These are phyloP conservation scores for Neurospora sp. DNA, from an alignment of 495 filamentous ascomycete species.

Conservation along the genomic window DNA sequence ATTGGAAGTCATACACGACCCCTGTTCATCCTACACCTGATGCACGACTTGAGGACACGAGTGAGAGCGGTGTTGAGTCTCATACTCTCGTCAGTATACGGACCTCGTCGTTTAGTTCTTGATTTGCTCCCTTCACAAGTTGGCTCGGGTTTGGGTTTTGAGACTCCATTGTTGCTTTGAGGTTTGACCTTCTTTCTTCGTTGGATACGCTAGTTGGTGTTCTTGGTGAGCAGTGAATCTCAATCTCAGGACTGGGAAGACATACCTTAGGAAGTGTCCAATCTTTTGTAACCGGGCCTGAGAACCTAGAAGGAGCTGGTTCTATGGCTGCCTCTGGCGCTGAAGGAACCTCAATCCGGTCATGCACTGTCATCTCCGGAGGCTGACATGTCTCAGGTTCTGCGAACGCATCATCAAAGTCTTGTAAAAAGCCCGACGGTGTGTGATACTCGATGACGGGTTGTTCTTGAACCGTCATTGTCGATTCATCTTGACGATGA, in stretches of 20 bases:
- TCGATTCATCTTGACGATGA: not conserved
- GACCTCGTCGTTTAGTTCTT: conserved; percentile 12
- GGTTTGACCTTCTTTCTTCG: conserved; percentile 11
- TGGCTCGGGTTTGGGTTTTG: conserved; percentile 8
- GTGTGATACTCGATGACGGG: not conserved
- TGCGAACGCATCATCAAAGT: not conserved
- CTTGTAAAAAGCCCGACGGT: not conserved
- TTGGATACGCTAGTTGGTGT: conserved; percentile 7
- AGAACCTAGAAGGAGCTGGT: not conserved
- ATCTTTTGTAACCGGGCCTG: conserved; percentile 4
- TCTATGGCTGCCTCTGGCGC: not conserved
- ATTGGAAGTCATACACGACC: conserved; percentile 9
- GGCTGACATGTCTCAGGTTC: not conserved
- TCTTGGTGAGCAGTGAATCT: not conserved
- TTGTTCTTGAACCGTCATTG: not conserved
- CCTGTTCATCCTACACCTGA: conserved; percentile 20
- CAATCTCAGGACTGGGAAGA: not conserved
- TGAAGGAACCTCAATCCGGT: not conserved
- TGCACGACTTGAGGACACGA: conserved; percentile 18
- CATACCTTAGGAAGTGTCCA: conserved; percentile 14
- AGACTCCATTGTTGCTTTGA: not conserved
- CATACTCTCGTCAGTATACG: conserved; percentile 14
- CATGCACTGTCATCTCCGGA: not conserved
- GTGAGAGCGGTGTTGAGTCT: conserved; percentile 18
- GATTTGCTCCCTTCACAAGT: not conserved